Conservation (phyloP, 495 filamentous ascomycete species). For the Penicillium steckii region DNA sequence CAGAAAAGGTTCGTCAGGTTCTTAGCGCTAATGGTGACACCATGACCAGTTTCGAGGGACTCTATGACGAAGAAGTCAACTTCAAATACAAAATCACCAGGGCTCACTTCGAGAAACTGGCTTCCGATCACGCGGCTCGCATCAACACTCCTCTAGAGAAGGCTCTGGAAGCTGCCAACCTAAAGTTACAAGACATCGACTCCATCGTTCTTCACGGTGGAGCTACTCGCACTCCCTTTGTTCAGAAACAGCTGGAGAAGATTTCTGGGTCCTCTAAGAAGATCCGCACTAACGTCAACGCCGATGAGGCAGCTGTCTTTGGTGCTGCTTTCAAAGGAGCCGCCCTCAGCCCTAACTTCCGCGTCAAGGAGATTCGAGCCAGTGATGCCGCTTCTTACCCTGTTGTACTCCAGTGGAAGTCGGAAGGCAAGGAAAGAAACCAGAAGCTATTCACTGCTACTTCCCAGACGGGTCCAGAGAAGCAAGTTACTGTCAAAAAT, state of each 20-base stretch:
- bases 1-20: conserved; percentile 82
- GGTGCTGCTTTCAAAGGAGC: conserved; percentile 95
- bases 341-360: conserved; percentile 86
- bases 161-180: conserved; percentile 69
- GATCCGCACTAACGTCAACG: conserved; percentile 90
- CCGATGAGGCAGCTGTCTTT: conserved; percentile 95
- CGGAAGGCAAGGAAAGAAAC: conserved; percentile 61
- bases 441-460: conserved; percentile 78
- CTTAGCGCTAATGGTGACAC: conserved; percentile 91
- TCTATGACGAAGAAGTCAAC: conserved; percentile 83
- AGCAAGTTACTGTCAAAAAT: conserved; percentile 86
- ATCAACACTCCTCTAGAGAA: conserved; percentile 68
- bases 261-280: conserved; percentile 69
- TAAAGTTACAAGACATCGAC: conserved; percentile 76
- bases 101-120: conserved; percentile 76
- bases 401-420: conserved; percentile 65
- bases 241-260: conserved; percentile 84
- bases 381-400: conserved; percentile 72
- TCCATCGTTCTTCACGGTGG: conserved; percentile 94
- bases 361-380: conserved; percentile 91
- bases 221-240: conserved; percentile 86
- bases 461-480: conserved; percentile 74
- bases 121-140: conserved; percentile 65
- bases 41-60: conserved; percentile 73
- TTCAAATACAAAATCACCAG: conserved; percentile 91